These are phyloP conservation scores for Pythium sp. DNA, from an alignment of 352 stramenopile genomes.

Conservation along the genomic window DNA sequence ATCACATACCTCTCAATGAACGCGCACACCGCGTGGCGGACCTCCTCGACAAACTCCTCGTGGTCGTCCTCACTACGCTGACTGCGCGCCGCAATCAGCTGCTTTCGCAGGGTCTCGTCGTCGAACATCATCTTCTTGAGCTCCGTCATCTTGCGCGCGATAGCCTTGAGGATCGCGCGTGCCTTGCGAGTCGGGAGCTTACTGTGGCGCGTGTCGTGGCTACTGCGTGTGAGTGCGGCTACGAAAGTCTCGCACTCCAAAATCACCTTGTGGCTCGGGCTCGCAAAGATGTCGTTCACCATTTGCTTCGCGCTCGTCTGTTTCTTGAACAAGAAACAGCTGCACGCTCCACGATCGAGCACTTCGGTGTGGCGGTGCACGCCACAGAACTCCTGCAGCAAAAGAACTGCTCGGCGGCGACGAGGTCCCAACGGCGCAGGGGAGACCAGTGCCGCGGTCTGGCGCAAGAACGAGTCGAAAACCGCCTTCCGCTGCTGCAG, in stretches of 20 bases:
- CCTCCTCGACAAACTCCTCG: slow-evolving; percentile 59
- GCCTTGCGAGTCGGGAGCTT: slow-evolving; percentile 42
- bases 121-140: slow-evolving; percentile 48
- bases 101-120: slow-evolving; percentile 33
- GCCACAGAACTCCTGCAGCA: slow-evolving; percentile 60
- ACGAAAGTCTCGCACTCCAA: slow-evolving; percentile 41
- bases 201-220: slow-evolving; percentile 33
- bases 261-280: slow-evolving; percentile 28
- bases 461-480: slow-evolving; percentile 69
- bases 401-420: slow-evolving; percentile 41
- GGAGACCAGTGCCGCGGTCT: slow-evolving; percentile 54
- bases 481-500: slow-evolving; percentile 54
- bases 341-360: slow-evolving; percentile 36
- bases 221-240: slow-evolving; percentile 33
- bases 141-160: slow-evolving; percentile 51
- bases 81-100: slow-evolving; percentile 29
- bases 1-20: slow-evolving; percentile 54
- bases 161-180: slow-evolving; percentile 41
- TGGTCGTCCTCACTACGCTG: slow-evolving; percentile 43
- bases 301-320: slow-evolving; percentile 42
- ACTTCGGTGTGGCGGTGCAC: slow-evolving; percentile 45
- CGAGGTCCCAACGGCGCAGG: slow-evolving; percentile 55
- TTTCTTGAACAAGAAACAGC: slow-evolving; percentile 35
- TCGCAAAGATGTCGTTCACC: slow-evolving; percentile 41
- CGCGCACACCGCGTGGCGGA: slow-evolving; percentile 47